A percentile compares a stretch with the other conserved stretches of the same genome.
These are phyloP conservation scores for Sphagnurus paluster DNA, from an alignment of 1,284 basidiomycete genomes.

Conservation along the genomic window DNA sequence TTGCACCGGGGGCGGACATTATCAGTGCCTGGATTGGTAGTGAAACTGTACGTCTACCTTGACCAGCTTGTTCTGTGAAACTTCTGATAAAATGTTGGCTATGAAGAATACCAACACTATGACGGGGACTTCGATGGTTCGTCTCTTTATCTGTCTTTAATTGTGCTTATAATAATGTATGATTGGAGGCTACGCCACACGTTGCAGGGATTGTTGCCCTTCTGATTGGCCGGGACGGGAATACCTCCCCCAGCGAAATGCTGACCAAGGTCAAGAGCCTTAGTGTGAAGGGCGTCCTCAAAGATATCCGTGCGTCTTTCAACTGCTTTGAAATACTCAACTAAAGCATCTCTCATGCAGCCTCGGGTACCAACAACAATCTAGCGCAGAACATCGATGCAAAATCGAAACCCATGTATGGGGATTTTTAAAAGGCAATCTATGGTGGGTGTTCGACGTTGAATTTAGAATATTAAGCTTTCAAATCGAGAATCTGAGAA, in stretches of 20 bases:
- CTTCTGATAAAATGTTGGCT: not conserved
- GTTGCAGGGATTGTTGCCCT: constrained; percentile 72
- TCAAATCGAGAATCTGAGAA: too few relatives aligned
- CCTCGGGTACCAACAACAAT: too few relatives aligned
- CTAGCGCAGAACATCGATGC: too few relatives aligned
- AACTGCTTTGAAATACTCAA: too few relatives aligned
- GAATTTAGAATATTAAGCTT: too few relatives aligned
- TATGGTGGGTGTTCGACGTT: too few relatives aligned
- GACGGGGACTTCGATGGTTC: constrained; percentile 59
- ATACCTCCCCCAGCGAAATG: constrained; percentile 25
- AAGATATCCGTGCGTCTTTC: not conserved
- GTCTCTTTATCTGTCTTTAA: not conserved
- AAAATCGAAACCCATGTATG: too few relatives aligned
- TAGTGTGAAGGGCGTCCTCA: not conserved
- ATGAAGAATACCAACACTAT: constrained; percentile 53
- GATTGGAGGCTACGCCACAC: constrained; percentile 43
- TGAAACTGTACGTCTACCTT: constrained; percentile 30
- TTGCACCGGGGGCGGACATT: constrained; percentile 73
- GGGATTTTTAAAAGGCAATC: too few relatives aligned
- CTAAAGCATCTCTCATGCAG: too few relatives aligned
- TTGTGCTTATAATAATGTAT: not conserved
- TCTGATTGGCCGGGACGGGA: constrained; percentile 46
- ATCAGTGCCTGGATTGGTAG: constrained; percentile 68
- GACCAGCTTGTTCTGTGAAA: not conserved
- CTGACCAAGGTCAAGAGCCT: not conserved